These are phyloP conservation scores for Volvariella surrecta DNA, from an alignment of 1,284 basidiomycete genomes.

Conservation along the genomic window DNA sequence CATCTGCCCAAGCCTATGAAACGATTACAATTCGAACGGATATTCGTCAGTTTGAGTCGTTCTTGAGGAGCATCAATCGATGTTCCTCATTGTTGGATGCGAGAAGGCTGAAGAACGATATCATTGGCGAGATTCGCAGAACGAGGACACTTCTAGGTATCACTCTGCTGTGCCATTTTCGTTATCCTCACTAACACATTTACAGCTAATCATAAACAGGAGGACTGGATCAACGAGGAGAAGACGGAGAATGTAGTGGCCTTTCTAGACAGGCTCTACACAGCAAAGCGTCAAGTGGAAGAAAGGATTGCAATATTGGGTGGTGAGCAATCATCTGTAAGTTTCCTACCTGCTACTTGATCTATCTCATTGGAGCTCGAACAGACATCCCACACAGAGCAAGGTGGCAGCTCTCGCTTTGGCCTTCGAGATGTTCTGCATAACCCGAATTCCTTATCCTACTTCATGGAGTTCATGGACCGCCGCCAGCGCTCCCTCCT, in stretches of 20 bases:
- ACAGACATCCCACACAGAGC: conserved; percentile 30
- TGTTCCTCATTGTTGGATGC: conserved; percentile 83
- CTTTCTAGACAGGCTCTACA: conserved; percentile 83
- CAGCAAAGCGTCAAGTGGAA: conserved; percentile 81
- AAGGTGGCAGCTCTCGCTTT: conserved; percentile 30
- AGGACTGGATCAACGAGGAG: conserved; percentile 77
- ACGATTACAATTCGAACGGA: conserved; percentile 72
- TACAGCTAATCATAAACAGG: conserved; percentile 72
- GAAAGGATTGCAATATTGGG: conserved; percentile 77
- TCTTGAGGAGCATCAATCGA: conserved; percentile 76
- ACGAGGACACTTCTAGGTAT: conserved; percentile 66
- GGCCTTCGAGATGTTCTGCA: conserved; percentile 71
- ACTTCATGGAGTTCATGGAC: conserved; percentile 98
- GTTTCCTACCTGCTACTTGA: conserved; percentile 12
- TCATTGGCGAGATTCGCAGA: conserved; percentile 79
- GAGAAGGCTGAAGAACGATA: conserved; percentile 82
- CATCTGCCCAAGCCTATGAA: conserved; percentile 33
- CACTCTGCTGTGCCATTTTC: conserved; percentile 10
- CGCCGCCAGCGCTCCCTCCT: conserved; percentile 75
- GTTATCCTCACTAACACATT: conserved; percentile 1
- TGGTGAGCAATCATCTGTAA: conserved; percentile 50
- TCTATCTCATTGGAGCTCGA: conserved; percentile 7
- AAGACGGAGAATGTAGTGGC: conserved; percentile 79
- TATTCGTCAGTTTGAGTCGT: conserved; percentile 80
- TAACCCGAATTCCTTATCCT: conserved; percentile 85